These are phyloP conservation scores for Magnolia changhungtana DNA, from an alignment of 164 flowering plant species.

Conservation along the genomic window DNA sequence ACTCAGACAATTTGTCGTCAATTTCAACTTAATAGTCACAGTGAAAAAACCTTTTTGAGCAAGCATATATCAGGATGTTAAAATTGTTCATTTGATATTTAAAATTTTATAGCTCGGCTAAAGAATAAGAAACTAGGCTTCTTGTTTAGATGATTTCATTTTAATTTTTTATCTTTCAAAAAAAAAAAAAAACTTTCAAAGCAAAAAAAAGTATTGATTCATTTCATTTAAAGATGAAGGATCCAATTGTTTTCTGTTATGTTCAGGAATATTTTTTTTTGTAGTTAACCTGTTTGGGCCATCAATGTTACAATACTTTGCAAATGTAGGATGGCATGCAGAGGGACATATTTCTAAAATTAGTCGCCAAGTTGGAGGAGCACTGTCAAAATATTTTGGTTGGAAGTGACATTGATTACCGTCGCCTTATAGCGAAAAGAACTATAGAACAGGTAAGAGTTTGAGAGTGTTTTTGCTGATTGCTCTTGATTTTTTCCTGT, in stretches of 20 bases:
- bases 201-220: background rate
- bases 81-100: no score
- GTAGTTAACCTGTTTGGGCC: background rate
- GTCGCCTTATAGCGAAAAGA: slow-evolving; percentile 68
- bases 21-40: no score
- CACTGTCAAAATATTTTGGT: slow-evolving; percentile 68
- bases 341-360: slow-evolving; percentile 64
- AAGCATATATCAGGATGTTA: no score
- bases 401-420: slow-evolving; percentile 93
- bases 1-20: no score
- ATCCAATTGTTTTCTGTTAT: no score
- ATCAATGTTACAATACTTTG: slow-evolving; percentile 9
- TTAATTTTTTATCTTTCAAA: background rate
- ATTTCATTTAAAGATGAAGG: background rate
- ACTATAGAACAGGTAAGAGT: slow-evolving; percentile 45
- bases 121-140: background rate
- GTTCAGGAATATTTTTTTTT: background rate
- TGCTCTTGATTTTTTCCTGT: background rate
- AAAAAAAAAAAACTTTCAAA: no score
- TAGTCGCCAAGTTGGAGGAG: slow-evolving; percentile 56
- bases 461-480: background rate
- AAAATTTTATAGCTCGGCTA: background rate
- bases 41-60: no score
- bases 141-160: background rate
- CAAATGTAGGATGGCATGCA: slow-evolving; percentile 93